Percentiles rank a stretch among this genome's conserved stretches.
Conservation (phyloP, 371 early-diverging fungal species). For the Entomophthora muscae region DNA sequence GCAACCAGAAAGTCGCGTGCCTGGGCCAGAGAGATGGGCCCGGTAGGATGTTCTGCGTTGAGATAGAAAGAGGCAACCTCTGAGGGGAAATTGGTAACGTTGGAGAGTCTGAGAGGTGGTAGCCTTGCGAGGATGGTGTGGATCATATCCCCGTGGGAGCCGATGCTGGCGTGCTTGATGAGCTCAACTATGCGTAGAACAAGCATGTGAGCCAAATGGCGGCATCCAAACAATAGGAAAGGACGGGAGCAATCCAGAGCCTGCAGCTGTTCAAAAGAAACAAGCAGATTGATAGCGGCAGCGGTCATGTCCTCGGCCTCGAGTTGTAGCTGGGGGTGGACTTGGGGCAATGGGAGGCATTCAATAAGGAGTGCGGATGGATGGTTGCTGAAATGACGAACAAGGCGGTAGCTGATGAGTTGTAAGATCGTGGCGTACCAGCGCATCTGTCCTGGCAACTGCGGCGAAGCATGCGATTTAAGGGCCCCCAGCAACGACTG, state of each 20-base stretch:
- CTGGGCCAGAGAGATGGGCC: not conserved
- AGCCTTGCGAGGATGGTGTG: not conserved
- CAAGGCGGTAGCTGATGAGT: constrained; percentile 48
- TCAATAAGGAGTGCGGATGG: not conserved
- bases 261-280: not conserved
- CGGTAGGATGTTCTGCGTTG: not conserved
- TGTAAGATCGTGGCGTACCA: constrained; percentile 64
- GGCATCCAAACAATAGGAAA: not conserved
- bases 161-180: not conserved
- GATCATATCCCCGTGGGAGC: not conserved
- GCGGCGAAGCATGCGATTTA: constrained; percentile 9
- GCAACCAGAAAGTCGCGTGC: not conserved
- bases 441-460: constrained; percentile 34
- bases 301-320: not conserved
- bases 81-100: not conserved
- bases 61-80: not conserved
- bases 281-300: not conserved
- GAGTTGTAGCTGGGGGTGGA: not conserved
- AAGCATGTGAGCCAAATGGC: not conserved
- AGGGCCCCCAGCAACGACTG: not conserved
- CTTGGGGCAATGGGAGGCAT: not conserved
- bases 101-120: not conserved
- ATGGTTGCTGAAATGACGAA: constrained; percentile 22
- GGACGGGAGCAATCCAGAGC: not conserved
- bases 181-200: not conserved